These are phyloP conservation scores for Colletotrichum paranaense DNA, from an alignment of 2,329 filamentous ascomycete genomes.

Conservation along the genomic window DNA sequence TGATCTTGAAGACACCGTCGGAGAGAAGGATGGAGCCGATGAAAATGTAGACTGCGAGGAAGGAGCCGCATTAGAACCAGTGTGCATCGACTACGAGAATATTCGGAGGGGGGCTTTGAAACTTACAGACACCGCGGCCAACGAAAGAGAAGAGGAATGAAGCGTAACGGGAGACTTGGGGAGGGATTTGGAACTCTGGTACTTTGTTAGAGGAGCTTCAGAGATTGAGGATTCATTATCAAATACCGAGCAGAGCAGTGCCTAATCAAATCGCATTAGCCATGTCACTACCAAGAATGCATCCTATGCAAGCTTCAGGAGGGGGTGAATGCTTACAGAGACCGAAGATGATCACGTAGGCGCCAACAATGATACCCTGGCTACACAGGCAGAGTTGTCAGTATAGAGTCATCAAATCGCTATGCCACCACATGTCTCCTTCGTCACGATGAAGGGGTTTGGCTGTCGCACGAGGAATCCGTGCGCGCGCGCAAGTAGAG, in stretches of 20 bases:
- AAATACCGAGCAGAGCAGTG: constrained; percentile 73
- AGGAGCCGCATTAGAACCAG: constrained; percentile 20
- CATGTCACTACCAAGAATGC: neutral
- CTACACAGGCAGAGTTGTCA: constrained; percentile 51
- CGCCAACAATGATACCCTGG: constrained; percentile 80
- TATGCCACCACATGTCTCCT: neutral
- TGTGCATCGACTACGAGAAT: neutral
- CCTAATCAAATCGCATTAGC: constrained; percentile 54
- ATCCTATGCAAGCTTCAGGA: neutral
- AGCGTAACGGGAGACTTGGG: constrained; percentile 91
- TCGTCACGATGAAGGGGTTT: neutral
- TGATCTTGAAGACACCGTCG: constrained; percentile 71
- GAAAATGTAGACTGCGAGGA: constrained; percentile 87
- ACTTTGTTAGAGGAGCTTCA: constrained; percentile 3
- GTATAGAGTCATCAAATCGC: neutral
- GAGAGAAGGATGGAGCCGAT: constrained; percentile 87
- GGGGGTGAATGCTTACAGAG: constrained; percentile 67
- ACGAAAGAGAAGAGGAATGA: constrained; percentile 99
- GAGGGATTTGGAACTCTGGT: constrained; percentile 91
- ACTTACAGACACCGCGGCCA: constrained; percentile 93
- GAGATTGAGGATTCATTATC: neutral
- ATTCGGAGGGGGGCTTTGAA: neutral
- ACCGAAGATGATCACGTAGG: constrained; percentile 93
- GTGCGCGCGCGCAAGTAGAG: constrained; percentile 12
- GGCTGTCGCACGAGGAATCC: constrained; percentile 15